A percentile compares a stretch with the other conserved stretches of the same genome.
phyloP scores from a whole-genome alignment of 176 grass and related monocot genomes.

The Raddia guianensis region DNA sequence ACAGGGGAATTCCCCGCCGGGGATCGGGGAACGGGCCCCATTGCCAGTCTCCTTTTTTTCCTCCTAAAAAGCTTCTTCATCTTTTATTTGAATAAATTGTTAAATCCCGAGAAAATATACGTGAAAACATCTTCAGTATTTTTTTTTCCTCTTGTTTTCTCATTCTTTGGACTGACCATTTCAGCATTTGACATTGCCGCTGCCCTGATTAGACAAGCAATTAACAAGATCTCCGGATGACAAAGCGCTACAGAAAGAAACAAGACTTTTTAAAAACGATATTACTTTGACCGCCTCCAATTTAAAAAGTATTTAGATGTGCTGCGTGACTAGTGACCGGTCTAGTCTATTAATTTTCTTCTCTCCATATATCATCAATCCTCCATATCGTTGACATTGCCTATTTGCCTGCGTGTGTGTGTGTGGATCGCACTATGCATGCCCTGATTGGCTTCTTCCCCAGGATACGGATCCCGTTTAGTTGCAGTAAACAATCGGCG shows the following conservation, averaged over 20 bases:
- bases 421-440: background rate
- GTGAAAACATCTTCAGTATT: background rate
- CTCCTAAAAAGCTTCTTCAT: background rate
- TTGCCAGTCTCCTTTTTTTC: background rate
- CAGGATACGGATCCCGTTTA: constrained; percentile 15
- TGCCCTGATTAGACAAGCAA: background rate
- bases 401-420: background rate
- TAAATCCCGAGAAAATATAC: constrained; percentile 32
- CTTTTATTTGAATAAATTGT: background rate
- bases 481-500: background rate
- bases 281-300: background rate
- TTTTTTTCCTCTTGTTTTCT: background rate
- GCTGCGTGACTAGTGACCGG: background rate
- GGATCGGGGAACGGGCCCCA: too few species aligned
- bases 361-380: background rate
- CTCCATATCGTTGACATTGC: constrained; percentile 16
- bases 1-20: too few species aligned
- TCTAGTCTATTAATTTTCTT: background rate
- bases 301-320: background rate
- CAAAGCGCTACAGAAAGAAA: background rate
- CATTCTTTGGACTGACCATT: background rate
- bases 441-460: background rate
- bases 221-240: constrained; percentile 16
- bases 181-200: constrained; percentile 29
- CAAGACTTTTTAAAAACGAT: background rate